phyloP scores from a whole-genome alignment of 768 basidiomycete species.

The Tricholoma furcatifolium region DNA sequence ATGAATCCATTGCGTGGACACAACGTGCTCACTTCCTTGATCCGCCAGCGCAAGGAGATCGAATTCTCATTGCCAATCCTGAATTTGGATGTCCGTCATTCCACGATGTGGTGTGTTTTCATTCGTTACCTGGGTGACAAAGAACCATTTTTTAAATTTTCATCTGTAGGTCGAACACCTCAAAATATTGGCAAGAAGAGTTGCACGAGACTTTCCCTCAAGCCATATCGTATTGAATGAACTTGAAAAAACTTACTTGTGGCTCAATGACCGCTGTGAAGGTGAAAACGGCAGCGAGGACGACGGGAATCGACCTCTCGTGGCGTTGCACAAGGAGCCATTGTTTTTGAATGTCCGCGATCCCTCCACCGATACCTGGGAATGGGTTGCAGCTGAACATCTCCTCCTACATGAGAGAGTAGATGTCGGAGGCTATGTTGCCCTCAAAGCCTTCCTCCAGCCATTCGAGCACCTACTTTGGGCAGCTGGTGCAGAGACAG shows the following conservation, averaged over 20 bases:
- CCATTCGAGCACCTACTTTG: conserved; percentile 31
- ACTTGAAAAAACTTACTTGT: conserved; percentile 41
- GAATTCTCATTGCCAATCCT: conserved; percentile 32
- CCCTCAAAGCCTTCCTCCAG: conserved; percentile 33
- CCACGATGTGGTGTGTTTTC: conserved; percentile 44
- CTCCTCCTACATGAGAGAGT: conserved; percentile 36
- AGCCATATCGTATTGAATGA: conserved; percentile 33
- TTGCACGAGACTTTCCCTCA: conserved; percentile 24
- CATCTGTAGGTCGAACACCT: conserved; percentile 40
- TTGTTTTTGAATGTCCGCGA: conserved; percentile 50
- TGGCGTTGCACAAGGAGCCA: conserved; percentile 18
- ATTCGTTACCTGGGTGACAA: too few species aligned
- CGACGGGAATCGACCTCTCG: conserved; percentile 12
- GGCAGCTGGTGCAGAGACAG: conserved; percentile 29
- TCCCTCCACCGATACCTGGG: conserved; percentile 32
- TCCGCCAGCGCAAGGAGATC: conserved; percentile 22
- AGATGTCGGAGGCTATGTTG: conserved; percentile 26
- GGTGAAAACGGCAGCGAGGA: conserved; percentile 12
- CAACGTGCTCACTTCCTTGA: conserved; percentile 37
- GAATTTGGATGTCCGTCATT: conserved; percentile 37
- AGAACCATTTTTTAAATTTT: too few species aligned
- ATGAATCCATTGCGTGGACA: conserved; percentile 46
- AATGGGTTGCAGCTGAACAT: conserved; percentile 36
- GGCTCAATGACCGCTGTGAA: conserved; percentile 32
- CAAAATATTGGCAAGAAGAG: conserved; percentile 26